Percentiles rank a stretch among this genome's conserved stretches.
Evolutionary conservation across 2,329 filamentous ascomycete species (phyloP).

Genomic region (Hymenoscyphus scutula): DNA sequence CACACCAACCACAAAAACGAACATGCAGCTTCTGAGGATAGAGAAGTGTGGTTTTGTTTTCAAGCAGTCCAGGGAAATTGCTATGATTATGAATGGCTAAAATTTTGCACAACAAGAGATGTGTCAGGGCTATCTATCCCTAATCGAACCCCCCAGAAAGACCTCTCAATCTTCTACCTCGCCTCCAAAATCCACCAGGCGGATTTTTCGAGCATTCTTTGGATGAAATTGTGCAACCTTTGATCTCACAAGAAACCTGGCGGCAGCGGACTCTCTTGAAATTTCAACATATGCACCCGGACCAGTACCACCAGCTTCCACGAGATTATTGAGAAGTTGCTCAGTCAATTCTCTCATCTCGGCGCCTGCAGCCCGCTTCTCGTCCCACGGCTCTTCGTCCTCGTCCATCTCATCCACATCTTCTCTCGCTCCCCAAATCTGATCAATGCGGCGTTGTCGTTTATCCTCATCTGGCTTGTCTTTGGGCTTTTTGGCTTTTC

Average conservation of each 20-base stretch:
- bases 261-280: slow-evolving; percentile 59
- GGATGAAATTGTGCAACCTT: slow-evolving; percentile 67
- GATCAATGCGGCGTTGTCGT: slow-evolving; percentile 60
- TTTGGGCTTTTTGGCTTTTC: slow-evolving; percentile 52
- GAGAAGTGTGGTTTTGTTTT: no score
- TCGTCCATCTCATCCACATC: slow-evolving; percentile 38
- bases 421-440: slow-evolving; percentile 51
- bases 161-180: slow-evolving; percentile 53
- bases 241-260: slow-evolving; percentile 61
- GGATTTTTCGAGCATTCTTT: slow-evolving; percentile 57
- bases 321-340: slow-evolving; percentile 56
- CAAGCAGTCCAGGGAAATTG: not conserved
- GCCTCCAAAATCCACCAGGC: slow-evolving; percentile 62
- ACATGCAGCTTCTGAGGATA: no score
- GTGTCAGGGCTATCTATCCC: not conserved
- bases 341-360: slow-evolving; percentile 62
- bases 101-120: not conserved
- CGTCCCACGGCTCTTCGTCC: slow-evolving; percentile 39
- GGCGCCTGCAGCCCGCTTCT: slow-evolving; percentile 45
- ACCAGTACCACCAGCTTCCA: slow-evolving; percentile 53
- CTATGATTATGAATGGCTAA: not conserved
- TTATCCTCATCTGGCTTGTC: slow-evolving; percentile 45
- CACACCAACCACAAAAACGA: no score
- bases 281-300: slow-evolving; percentile 58
- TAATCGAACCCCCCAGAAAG: not conserved